phyloP scores from a whole-genome alignment of 495 filamentous ascomycete genomes.

The Penicillium lividum region DNA sequence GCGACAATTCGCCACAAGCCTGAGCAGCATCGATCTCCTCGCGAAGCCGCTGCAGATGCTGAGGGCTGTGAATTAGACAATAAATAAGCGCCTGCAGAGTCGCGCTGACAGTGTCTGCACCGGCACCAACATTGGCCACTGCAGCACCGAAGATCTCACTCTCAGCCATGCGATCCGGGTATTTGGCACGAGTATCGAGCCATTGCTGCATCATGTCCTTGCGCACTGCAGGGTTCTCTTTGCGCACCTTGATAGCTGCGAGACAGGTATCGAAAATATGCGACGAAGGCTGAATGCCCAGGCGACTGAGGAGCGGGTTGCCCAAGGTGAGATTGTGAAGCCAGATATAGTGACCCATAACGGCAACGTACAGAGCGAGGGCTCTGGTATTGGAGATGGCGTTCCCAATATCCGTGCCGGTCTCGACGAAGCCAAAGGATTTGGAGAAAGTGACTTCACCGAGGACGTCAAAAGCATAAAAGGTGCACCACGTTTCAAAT shows the following conservation, averaged over 20 bases:
- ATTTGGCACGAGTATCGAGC: constrained; percentile 35
- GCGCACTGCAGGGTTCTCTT: constrained; percentile 34
- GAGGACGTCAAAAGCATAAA: constrained; percentile 49
- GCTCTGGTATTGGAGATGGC: constrained; percentile 42
- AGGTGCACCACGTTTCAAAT: constrained; percentile 47
- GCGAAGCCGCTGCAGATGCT: constrained; percentile 27
- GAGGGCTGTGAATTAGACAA: constrained; percentile 30
- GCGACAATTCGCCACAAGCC: constrained; percentile 23
- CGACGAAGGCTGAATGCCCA: constrained; percentile 40
- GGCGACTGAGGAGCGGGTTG: constrained; percentile 43
- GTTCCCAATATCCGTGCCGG: constrained; percentile 42
- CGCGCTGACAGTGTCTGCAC: constrained; percentile 45
- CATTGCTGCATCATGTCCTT: constrained; percentile 50
- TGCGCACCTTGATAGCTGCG: constrained; percentile 40
- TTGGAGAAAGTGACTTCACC: constrained; percentile 44
- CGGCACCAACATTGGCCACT: constrained; percentile 43
- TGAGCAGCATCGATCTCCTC: constrained; percentile 42
- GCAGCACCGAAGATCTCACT: constrained; percentile 40
- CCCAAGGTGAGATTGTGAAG: constrained; percentile 39
- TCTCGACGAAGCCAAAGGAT: constrained; percentile 44
- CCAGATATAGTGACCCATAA: constrained; percentile 43
- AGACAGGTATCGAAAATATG: constrained; percentile 45
- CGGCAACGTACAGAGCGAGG: constrained; percentile 35
- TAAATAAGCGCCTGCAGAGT: constrained; percentile 44
- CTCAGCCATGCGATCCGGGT: constrained; percentile 43